Conservation (phyloP, 768 basidiomycete species). For the Myochromella boudieri region DNA sequence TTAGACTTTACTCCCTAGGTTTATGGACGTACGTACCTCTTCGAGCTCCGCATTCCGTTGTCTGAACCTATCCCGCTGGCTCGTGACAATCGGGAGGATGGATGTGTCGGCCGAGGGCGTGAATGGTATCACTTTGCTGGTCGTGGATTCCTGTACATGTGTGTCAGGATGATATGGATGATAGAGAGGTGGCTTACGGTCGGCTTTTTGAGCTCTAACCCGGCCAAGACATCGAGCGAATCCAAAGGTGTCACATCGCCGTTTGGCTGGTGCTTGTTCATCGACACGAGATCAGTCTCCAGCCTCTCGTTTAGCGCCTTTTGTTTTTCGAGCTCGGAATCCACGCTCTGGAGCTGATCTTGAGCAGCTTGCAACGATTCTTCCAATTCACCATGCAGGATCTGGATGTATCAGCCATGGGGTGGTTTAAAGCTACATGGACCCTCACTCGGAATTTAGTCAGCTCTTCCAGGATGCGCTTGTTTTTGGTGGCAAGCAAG, state of each 20-base stretch:
- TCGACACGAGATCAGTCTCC: conserved; percentile 84
- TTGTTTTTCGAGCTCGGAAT: conserved; percentile 75
- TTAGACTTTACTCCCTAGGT: neutral
- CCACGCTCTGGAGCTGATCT: conserved; percentile 56
- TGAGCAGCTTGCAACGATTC: conserved; percentile 57
- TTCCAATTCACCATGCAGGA: conserved; percentile 81
- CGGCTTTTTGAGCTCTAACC: conserved; percentile 64
- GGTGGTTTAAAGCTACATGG: neutral
- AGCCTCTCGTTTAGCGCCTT: conserved; percentile 82
- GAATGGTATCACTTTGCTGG: conserved; percentile 14
- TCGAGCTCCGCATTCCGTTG: conserved; percentile 96
- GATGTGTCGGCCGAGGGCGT: conserved; percentile 76
- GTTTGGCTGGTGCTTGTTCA: conserved; percentile 60
- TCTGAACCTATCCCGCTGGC: conserved; percentile 96
- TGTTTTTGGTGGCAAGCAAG: conserved; percentile 91
- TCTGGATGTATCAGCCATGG: conserved; percentile 40
- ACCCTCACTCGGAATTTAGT: conserved; percentile 79
- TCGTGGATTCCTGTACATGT: conserved; percentile 10
- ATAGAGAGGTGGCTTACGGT: conserved; percentile 28
- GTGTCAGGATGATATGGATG: neutral
- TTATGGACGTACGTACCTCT: conserved; percentile 55
- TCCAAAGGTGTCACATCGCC: conserved; percentile 31
- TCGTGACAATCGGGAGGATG: conserved; percentile 97
- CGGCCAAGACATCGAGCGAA: conserved; percentile 61
- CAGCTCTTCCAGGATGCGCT: conserved; percentile 86